Percentiles rank a stretch among this genome's conserved stretches.
Evolutionary conservation across 768 basidiomycete species (phyloP).

Genomic region (Chlorophyllum brunneum): DNA sequence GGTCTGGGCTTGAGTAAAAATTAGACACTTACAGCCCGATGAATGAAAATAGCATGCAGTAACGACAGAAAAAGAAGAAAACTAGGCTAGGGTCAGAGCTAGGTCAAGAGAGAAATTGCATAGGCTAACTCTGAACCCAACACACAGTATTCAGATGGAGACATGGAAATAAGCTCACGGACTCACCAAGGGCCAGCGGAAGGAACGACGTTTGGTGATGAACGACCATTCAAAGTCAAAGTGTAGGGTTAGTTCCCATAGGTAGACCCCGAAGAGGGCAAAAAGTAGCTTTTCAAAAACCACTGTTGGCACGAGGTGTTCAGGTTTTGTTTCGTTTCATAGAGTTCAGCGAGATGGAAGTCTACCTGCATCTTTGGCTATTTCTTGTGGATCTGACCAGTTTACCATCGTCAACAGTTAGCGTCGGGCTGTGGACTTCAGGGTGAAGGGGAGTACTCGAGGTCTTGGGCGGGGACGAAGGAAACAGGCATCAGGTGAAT

Average conservation of each 20-base stretch:
- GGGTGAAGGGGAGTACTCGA: not conserved
- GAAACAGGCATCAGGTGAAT: slow-evolving; percentile 1
- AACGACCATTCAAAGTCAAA: slow-evolving; percentile 67
- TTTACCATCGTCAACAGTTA: slow-evolving; percentile 36
- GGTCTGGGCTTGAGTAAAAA: not conserved
- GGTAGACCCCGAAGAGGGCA: slow-evolving; percentile 59
- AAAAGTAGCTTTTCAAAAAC: slow-evolving; percentile 59
- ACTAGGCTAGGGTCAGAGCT: slow-evolving; percentile 25
- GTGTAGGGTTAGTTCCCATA: slow-evolving; percentile 66
- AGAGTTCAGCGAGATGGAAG: not conserved
- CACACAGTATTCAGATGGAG: not conserved
- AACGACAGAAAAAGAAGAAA: slow-evolving; percentile 68
- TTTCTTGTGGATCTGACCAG: slow-evolving; percentile 45
- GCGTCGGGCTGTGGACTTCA: slow-evolving; percentile 3
- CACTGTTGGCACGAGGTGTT: slow-evolving; percentile 29
- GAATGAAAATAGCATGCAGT: slow-evolving; percentile 66
- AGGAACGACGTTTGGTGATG: slow-evolving; percentile 49
- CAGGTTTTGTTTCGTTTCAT: not conserved
- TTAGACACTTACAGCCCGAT: slow-evolving; percentile 50
- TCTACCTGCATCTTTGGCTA: slow-evolving; percentile 39
- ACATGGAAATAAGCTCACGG: not conserved
- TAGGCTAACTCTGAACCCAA: not conserved
- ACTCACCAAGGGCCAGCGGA: slow-evolving; percentile 70
- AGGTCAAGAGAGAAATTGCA: slow-evolving; percentile 19
- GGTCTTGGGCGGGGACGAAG: slow-evolving; percentile 1